Conservation (phyloP, 257 asterid genomes). For the Capsicum chinense region DNA sequence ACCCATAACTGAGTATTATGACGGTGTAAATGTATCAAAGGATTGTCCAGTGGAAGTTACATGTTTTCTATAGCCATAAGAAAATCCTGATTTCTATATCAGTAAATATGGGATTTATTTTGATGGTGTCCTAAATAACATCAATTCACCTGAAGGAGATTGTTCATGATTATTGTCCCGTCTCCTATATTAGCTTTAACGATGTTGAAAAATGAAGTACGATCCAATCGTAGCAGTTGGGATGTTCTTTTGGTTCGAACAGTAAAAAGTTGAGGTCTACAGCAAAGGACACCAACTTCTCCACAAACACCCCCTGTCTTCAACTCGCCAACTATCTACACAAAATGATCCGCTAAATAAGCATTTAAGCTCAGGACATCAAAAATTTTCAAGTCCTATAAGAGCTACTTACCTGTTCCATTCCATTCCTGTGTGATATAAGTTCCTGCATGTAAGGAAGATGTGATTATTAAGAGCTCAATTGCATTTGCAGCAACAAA, state of each 20-base stretch:
- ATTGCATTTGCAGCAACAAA: not conserved
- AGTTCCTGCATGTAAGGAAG: slow-evolving; percentile 70
- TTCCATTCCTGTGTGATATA: slow-evolving; percentile 44
- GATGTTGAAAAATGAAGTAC: slow-evolving; percentile 63
- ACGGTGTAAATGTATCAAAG: not conserved
- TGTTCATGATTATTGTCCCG: slow-evolving; percentile 82
- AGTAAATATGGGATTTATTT: not conserved
- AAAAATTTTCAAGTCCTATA: not conserved
- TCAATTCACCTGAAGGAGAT: slow-evolving; percentile 69
- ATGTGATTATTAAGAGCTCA: slow-evolving; percentile 28
- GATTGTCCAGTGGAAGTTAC: not conserved
- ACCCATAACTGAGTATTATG: not conserved
- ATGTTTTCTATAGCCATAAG: not conserved
- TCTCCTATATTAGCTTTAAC: slow-evolving; percentile 81
- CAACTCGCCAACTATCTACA: slow-evolving; percentile 57
- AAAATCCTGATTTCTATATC: not conserved
- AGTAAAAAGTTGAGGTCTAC: slow-evolving; percentile 71
- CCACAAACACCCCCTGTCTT: slow-evolving; percentile 74
- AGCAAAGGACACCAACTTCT: slow-evolving; percentile 82
- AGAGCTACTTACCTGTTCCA: slow-evolving; percentile 51
- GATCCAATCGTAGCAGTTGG: slow-evolving; percentile 78
- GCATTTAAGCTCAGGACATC: slow-evolving; percentile 11
- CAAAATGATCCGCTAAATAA: not conserved
- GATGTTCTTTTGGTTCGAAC: slow-evolving; percentile 75
- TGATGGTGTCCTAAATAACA: not conserved